Percentiles rank a stretch among this genome's conserved stretches.
Conservation (phyloP, 2,329 filamentous ascomycete species). For the Hypoxylon sp. region DNA sequence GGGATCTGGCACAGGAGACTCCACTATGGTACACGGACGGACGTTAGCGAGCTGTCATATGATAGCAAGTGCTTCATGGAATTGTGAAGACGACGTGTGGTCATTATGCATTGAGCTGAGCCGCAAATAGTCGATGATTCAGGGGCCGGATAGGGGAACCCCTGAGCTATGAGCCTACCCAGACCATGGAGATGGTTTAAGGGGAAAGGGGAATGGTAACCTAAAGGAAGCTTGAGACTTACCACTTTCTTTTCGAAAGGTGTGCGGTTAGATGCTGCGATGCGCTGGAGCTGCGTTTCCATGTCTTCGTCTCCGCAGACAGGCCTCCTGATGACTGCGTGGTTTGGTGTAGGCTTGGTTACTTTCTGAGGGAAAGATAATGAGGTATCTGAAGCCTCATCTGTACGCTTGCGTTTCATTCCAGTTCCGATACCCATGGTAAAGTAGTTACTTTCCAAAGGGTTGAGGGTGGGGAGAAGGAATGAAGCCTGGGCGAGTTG, state of each 20-base stretch:
- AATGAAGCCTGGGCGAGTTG: neutral
- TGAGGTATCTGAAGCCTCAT: constrained; percentile 7
- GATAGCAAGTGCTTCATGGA: neutral
- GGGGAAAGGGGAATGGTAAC: neutral
- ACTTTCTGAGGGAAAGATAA: constrained; percentile 29
- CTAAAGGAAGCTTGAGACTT: constrained; percentile 11
- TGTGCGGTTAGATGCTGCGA: constrained; percentile 62
- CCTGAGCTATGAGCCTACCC: neutral
- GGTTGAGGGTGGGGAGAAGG: neutral
- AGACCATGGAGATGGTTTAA: neutral
- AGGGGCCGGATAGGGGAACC: neutral
- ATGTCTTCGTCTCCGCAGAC: constrained; percentile 50
- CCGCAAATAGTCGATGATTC: too few relatives aligned
- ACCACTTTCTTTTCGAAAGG: constrained; percentile 72
- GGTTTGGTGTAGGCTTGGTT: constrained; percentile 15
- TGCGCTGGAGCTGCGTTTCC: constrained; percentile 61
- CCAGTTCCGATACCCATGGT: constrained; percentile 46
- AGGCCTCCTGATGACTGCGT: constrained; percentile 11
- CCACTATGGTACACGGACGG: constrained; percentile 61
- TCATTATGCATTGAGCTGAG: neutral
- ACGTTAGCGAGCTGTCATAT: constrained; percentile 7
- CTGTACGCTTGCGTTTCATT: constrained; percentile 50
- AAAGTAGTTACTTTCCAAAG: neutral
- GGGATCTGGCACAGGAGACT: constrained; percentile 83
- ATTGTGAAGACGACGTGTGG: too few relatives aligned